Base-by-base conservation (phyloP, 306 rosid genomes). In the Cicer judaicum region DNA sequence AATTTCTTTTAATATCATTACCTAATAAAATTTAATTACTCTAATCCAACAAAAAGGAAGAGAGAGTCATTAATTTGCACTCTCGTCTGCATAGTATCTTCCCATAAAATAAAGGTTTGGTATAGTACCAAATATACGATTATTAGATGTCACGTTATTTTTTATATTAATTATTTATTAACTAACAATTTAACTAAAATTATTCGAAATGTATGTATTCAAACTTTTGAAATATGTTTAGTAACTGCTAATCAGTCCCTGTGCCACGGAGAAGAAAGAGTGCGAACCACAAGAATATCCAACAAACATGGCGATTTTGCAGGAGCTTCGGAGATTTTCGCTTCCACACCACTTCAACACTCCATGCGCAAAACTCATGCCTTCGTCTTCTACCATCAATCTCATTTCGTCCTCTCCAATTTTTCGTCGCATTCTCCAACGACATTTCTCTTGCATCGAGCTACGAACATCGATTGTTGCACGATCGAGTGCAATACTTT, bases 221-320 rank as follows among this genome's bases (percentile, higher is more conserved):
- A 68, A 70, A 69, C 10, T 39, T 50, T 61, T 61, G 3, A 61
- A 61, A 39, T 39, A 29, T 34, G 43, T 38, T 53, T 14, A 44
- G 79, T 41, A 43, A 55, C 68, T 72, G 79, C 79, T 72, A 76
- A 74, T 64, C 50, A 72, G 36, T 44, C 66, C 75, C 52, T 18
- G 77, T 61, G 57, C 15, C 52, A 55, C 66, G 78, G 72, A 34
- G 79, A 11, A 78, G 18, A 59, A 73, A 61, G 78, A 60, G 80
- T 78, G 77, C 81, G 90, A 72, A 52, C 86, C 90, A 85, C 90
- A 84, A 79, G 88, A 82, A 69, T 50, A 65, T 81, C 88, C 86
- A 60, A 52, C 74, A 80, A 76, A 56, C 55, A 80, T 88, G 96
- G 91, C 92, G 88, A 86, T 75, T 83, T 57, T 86, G 86, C 82